A percentile compares a stretch with the other conserved stretches of the same genome.
These are phyloP conservation scores for Penstemon newberryi DNA, from an alignment of 257 asterid genomes.

Conservation along the genomic window DNA sequence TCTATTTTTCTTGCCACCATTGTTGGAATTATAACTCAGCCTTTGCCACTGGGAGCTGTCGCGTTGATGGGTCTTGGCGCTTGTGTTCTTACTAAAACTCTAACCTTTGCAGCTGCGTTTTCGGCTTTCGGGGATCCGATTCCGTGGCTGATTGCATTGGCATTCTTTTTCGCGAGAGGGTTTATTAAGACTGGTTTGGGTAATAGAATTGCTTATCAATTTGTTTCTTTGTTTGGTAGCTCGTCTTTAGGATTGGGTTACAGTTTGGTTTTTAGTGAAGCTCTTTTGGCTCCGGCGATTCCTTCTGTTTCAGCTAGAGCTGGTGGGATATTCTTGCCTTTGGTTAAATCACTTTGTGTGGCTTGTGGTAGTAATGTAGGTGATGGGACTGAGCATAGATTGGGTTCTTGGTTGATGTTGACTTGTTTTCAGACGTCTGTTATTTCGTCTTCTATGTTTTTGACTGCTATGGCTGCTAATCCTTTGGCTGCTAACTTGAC, in stretches of 20 bases:
- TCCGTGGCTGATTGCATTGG: conserved; percentile 93
- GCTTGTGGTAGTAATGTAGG: conserved; percentile 94
- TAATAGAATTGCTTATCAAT: conserved; percentile 88
- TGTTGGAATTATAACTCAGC: conserved; percentile 89
- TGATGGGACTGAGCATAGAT: conserved; percentile 83
- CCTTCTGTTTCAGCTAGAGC: conserved; percentile 97
- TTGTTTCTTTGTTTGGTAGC: conserved; percentile 83
- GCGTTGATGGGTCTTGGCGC: conserved; percentile 91
- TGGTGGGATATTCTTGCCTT: conserved; percentile 89
- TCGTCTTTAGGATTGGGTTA: conserved; percentile 84
- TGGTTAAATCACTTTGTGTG: conserved; percentile 85
- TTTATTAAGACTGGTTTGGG: conserved; percentile 93
- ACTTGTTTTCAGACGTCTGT: conserved; percentile 95
- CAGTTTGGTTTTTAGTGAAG: conserved; percentile 95
- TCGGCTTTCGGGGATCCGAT: conserved; percentile 97
- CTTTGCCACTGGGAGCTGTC: conserved; percentile 91
- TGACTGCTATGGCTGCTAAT: conserved; percentile 99
- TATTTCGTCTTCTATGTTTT: conserved; percentile 87
- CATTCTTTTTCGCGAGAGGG: conserved; percentile 93
- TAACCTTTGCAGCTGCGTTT: conserved; percentile 83
- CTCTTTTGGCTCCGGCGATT: conserved; percentile 91
- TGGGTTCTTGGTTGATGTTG: conserved; percentile 95
- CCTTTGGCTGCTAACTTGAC: conserved; percentile 93
- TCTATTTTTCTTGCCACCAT: conserved; percentile 90
- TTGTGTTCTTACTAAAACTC: conserved; percentile 78